Conservation (phyloP, 2,329 filamentous ascomycete species). For the Mycosphaerella sp. region DNA sequence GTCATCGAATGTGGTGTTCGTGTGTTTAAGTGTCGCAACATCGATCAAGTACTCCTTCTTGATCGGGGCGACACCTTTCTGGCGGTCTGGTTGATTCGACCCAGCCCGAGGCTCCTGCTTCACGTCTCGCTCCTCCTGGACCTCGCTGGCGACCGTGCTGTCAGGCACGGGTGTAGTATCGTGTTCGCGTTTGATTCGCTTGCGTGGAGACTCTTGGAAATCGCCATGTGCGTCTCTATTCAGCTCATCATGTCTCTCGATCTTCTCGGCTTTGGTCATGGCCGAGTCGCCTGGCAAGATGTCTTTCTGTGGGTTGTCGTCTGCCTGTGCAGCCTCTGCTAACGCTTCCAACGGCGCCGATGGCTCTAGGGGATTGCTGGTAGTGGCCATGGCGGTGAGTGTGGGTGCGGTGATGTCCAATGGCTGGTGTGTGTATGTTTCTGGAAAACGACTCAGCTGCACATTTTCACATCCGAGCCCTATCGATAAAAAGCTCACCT, state of each 20-base stretch:
- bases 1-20: slow-evolving; percentile 29
- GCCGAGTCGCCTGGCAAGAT: slow-evolving; percentile 35
- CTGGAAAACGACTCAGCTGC: neutral
- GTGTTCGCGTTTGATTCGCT: slow-evolving; percentile 37
- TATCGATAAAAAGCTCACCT: neutral
- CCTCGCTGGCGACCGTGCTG: neutral
- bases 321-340: slow-evolving; percentile 20
- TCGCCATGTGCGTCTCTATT: slow-evolving; percentile 13
- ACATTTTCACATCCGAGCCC: neutral
- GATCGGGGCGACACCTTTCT: slow-evolving; percentile 61
- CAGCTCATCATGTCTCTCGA: slow-evolving; percentile 31
- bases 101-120: neutral
- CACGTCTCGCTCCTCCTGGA: neutral
- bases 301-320: slow-evolving; percentile 33
- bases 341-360: slow-evolving; percentile 21
- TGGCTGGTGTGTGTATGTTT: neutral
- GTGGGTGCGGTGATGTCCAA: neutral
- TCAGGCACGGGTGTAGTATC: slow-evolving; percentile 17
- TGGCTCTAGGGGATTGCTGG: slow-evolving; percentile 25
- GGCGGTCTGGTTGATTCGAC: slow-evolving; percentile 18
- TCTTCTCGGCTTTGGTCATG: slow-evolving; percentile 38
- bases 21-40: slow-evolving; percentile 13
- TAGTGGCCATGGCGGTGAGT: slow-evolving; percentile 8
- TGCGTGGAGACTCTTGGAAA: slow-evolving; percentile 32
- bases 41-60: slow-evolving; percentile 60